These are phyloP conservation scores for Cyclotella atomus DNA, from an alignment of 108 stramenopile species.

Conservation along the genomic window DNA sequence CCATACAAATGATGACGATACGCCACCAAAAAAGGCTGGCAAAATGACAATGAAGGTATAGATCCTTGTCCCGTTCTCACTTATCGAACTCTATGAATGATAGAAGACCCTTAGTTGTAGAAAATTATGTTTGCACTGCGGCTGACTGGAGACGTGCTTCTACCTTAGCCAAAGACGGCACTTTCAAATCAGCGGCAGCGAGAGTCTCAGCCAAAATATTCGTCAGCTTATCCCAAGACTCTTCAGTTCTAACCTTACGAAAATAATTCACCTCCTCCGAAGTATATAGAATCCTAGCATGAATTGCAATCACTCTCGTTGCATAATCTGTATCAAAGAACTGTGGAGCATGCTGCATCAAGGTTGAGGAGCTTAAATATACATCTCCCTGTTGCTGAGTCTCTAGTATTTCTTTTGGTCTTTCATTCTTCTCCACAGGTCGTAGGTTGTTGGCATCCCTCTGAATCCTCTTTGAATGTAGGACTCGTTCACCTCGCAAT, in stretches of 20 bases:
- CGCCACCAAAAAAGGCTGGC: too few species aligned
- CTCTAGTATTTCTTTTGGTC: conserved; percentile 19
- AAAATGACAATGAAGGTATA: too few species aligned
- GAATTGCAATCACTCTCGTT: conserved; percentile 24
- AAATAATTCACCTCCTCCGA: conserved; percentile 28
- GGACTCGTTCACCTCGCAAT: conserved; percentile 28
- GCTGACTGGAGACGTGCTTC: conserved; percentile 1
- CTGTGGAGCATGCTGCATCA: conserved; percentile 35
- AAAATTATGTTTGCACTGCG: neutral
- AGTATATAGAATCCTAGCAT: conserved; percentile 34
- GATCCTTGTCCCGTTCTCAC: too few species aligned
- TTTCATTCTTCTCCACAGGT: neutral
- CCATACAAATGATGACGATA: too few species aligned
- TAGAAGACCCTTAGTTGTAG: too few species aligned
- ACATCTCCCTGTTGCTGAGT: conserved; percentile 22
- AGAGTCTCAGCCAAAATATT: conserved; percentile 27
- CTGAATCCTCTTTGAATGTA: conserved; percentile 28
- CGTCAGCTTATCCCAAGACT: conserved; percentile 28
- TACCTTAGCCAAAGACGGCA: conserved; percentile 34
- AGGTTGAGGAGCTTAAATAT: conserved; percentile 25
- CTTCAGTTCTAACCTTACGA: conserved; percentile 15
- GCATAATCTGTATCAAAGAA: conserved; percentile 37
- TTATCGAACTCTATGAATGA: too few species aligned
- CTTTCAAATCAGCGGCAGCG: conserved; percentile 17
- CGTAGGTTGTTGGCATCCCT: conserved; percentile 9